A percentile compares a stretch with the other conserved stretches of the same genome.
phyloP scores from a whole-genome alignment of 1,284 basidiomycete species.

The Cutaneotrichosporon arboriforme region DNA sequence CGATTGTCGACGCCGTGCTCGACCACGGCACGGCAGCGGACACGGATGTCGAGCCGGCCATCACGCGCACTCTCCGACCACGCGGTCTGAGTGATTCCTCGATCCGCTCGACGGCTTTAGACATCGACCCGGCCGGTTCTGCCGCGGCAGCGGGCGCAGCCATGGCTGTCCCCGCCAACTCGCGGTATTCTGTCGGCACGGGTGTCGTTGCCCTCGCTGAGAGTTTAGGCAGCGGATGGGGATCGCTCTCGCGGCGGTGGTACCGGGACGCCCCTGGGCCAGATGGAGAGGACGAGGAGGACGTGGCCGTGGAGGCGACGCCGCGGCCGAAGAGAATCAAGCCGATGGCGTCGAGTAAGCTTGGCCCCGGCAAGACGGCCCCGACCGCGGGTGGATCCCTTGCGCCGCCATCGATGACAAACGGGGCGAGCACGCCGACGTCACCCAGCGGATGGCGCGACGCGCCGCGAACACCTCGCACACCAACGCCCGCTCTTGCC shows the following conservation, averaged over 20 bases:
- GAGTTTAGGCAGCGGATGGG: neutral
- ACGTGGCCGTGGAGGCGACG: neutral
- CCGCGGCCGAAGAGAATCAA: no score
- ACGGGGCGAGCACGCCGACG: neutral
- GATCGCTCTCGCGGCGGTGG: neutral
- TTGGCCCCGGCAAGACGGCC: neutral
- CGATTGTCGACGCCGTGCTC: constrained; percentile 70
- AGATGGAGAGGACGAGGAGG: neutral
- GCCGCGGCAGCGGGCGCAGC: neutral
- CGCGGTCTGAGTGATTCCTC: constrained; percentile 84
- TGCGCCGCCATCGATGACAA: neutral
- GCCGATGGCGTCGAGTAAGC: neutral
- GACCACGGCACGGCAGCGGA: constrained; percentile 53
- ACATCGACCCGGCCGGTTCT: neutral
- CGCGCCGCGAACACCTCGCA: no score
- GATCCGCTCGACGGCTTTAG: constrained; percentile 71
- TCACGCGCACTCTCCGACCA: constrained; percentile 62
- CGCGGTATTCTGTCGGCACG: neutral
- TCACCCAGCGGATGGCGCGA: neutral
- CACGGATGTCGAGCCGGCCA: constrained; percentile 31
- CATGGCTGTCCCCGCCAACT: neutral
- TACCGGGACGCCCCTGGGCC: neutral
- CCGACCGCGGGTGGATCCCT: neutral
- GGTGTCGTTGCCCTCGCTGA: neutral
- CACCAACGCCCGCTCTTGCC: neutral